Conservation (phyloP, 495 filamentous ascomycete genomes). For the Penicillium longicatenatum region DNA sequence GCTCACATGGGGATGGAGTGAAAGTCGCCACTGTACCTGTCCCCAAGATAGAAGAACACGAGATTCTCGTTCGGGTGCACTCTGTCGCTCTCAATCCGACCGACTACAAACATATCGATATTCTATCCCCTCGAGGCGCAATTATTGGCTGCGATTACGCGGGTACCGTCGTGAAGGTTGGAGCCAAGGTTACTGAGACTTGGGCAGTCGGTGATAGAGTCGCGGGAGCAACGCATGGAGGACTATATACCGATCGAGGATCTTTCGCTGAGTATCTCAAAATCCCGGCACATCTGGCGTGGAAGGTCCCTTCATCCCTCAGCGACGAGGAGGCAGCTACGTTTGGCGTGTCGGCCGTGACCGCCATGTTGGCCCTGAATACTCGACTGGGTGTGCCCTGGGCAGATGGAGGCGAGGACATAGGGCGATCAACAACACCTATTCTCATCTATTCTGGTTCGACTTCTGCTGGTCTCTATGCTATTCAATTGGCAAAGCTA, state of each 20-base stretch:
- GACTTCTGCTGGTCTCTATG: constrained; percentile 25
- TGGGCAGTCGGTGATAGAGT: constrained; percentile 40
- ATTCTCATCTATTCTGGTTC: constrained; percentile 35
- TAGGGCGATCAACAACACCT: constrained; percentile 4
- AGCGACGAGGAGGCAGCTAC: constrained; percentile 46
- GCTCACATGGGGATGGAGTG: constrained; percentile 13
- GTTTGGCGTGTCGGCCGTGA: constrained; percentile 52
- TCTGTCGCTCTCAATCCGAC: constrained; percentile 56
- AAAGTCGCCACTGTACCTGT: constrained; percentile 20
- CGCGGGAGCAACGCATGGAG: constrained; percentile 24
- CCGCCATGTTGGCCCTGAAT: constrained; percentile 16
- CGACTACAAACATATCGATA: constrained; percentile 56
- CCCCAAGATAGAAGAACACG: constrained; percentile 37
- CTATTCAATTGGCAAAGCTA: constrained; percentile 31
- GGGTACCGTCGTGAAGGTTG: constrained; percentile 49
- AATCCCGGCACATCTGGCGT: constrained; percentile 47
- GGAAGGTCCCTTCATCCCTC: constrained; percentile 53
- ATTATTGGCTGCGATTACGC: constrained; percentile 58
- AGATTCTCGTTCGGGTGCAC: constrained; percentile 47
- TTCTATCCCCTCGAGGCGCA: constrained; percentile 21
- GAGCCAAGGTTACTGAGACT: not conserved
- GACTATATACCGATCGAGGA: constrained; percentile 21
- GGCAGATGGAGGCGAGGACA: not conserved
- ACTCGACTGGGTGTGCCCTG: not conserved
- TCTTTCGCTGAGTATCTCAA: constrained; percentile 52